Evolutionary conservation across 2,329 filamentous ascomycete genomes (phyloP), one percentile per base, ranked within the genome.

Genomic region (Sordariomycetes sp.): DNA sequence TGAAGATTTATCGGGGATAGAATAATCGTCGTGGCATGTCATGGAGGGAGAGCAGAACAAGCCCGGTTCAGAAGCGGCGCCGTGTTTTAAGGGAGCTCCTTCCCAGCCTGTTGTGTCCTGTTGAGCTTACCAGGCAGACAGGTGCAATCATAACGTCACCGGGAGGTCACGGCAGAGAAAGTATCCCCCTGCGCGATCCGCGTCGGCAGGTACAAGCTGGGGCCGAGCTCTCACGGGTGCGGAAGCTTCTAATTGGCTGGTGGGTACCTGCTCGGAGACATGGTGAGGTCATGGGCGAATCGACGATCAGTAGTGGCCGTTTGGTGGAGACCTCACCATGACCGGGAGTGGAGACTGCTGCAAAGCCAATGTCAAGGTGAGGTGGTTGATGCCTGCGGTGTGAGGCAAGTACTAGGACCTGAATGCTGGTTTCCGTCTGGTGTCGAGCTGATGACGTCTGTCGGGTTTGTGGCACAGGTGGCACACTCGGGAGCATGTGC

Each of bases 131-230:
- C 52, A 36, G 32, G 50, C 48, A 22, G 39, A 22, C 36, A 42
- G 51, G 50, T 42, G 55, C 50, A 57, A 57, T 57, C 50, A 57
- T 53, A 13, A 57, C 55, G 55, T 57, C 55, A 57, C 55, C 10
- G 24, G 20, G 10, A 52, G 22, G 51, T 57, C 55, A 57, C 55
- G 24, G 55, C 25, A 32, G 28, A n/a, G 13, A n/a, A 45, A 2
- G 39, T 45, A 45, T 45, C 39, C n/a, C n/a, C 13, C n/a, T 5
- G 39, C 15, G 15, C 15, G 15, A 17, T 7, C 5, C n/a, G 39
- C 39, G 6, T 45, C 17, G 17, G n/a, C 7, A n/a, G 39, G 39
- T 45, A 45, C 39, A 45, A 45, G 17, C 15, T n/a, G n/a, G 39
- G 36, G 6, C 39, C n/a, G 39, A 17, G 39, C 13, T 45, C 15